phyloP scores from a whole-genome alignment of 305 asterid species.

The Nicotiana rustica region DNA sequence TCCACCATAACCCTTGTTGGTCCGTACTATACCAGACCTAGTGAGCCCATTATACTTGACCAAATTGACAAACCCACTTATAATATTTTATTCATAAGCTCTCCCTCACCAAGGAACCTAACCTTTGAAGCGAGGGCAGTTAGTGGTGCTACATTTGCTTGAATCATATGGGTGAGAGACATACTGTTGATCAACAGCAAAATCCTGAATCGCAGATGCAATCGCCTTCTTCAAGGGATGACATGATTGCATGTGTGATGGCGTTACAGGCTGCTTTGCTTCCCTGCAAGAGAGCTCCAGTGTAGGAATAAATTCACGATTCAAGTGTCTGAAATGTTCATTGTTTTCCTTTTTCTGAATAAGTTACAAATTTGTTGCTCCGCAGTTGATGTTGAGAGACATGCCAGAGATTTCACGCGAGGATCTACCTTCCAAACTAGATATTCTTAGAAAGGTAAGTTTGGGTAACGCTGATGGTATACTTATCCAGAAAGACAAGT shows the following conservation, averaged over 20 bases:
- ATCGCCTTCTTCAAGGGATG: constrained; percentile 63
- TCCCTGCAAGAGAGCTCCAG: constrained; percentile 96
- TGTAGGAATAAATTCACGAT: too few species aligned
- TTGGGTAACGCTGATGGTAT: too few species aligned
- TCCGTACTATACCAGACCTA: background rate
- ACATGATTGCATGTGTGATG: constrained; percentile 79
- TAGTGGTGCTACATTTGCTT: constrained; percentile 24
- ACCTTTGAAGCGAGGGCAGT: background rate
- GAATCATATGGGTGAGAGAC: constrained; percentile 67
- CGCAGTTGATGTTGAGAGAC: constrained; percentile 96
- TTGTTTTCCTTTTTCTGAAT: background rate
- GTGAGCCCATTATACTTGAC: background rate
- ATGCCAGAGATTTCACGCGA: constrained; percentile 80
- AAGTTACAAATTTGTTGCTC: constrained; percentile 30
- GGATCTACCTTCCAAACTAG: too few species aligned
- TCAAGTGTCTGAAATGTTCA: too few species aligned
- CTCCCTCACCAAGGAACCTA: background rate
- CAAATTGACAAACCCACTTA: background rate
- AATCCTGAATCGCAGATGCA: constrained; percentile 52
- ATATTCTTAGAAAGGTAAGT: background rate
- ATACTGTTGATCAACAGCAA: constrained; percentile 58
- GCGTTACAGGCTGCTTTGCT: constrained; percentile 90
- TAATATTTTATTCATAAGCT: too few species aligned
- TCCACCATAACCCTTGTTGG: too few species aligned
- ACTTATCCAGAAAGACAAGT: background rate